Evolutionary conservation across 345 rosid species (phyloP), one percentile per base, ranked within the genome.

Genomic region (Corchorus capsularis): DNA sequence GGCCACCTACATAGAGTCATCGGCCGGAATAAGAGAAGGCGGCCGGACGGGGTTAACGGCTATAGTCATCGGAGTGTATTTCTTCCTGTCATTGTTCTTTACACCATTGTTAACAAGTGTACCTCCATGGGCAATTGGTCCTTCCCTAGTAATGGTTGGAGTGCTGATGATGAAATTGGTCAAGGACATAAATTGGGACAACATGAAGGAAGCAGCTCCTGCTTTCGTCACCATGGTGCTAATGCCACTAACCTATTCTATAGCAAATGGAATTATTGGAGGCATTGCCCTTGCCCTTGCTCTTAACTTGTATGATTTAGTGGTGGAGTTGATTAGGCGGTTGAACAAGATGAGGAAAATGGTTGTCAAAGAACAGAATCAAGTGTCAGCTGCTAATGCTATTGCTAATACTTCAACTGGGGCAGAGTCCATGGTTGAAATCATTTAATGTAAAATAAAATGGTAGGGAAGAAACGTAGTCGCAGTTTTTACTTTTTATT

Each of bases 91-190:
- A 2, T 67, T 93, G 78, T 91, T 93, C 78, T 82, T 94, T 16
- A 89, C 90, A 16, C 98, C 98, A 37, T 71, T 93, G 13, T 61
- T 93, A 55, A 86, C 78, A 2, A 93, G 84, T 66, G 97, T 94
- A 6, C 98, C 99, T 6, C 89, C 93, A 9, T 94, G 98, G 99
- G 99, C 99, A 4, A 85, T 91, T 32, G 98, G 98, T 15, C 97
- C 98, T 7, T 90, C 98, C 11, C 78, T 95, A 9, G 92, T 91
- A 32, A 83, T 89, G 76, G 97, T 93, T 67, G 99, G 99, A 52
- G 89, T 90, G 71, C 71, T 91, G 97, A 95, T 89, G 98, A 93
- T 91, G 92, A 91, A 85, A 83, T 93, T 88, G 75, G 89, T 85
- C 69, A 93, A 87, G 83, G 92, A 88, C 47, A 88, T 95, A 3